phyloP scores from a whole-genome alignment of 2,329 filamentous ascomycete genomes.

The Mariannaea sp. region DNA sequence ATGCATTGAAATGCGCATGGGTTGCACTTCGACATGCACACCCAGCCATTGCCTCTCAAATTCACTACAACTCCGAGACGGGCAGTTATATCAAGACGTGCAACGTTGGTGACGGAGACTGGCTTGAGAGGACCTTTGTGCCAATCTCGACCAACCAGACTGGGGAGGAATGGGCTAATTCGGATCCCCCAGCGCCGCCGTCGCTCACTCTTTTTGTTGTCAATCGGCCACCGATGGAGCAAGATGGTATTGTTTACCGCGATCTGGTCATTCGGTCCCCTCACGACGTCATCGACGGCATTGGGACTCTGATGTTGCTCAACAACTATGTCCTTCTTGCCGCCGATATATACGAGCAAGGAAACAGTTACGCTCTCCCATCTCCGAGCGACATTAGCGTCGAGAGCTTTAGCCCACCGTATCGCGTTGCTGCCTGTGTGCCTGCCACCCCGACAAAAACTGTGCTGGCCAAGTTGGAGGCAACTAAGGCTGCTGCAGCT shows the following conservation, averaged over 20 bases:
- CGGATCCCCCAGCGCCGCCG: constrained; percentile 41
- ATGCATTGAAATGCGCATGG: background rate
- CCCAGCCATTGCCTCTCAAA: background rate
- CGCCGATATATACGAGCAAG: constrained; percentile 28
- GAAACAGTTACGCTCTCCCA: constrained; percentile 15
- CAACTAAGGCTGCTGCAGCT: background rate
- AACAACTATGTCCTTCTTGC: constrained; percentile 38
- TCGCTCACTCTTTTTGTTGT: constrained; percentile 43
- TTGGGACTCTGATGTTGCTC: constrained; percentile 44
- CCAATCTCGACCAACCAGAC: constrained; percentile 22
- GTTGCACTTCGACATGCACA: background rate
- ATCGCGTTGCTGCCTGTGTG: constrained; percentile 11
- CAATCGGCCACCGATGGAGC: background rate
- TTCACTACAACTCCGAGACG: background rate
- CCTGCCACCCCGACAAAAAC: rapidly evolving
- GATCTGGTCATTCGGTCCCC: constrained; percentile 45
- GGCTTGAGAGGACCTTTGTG: background rate
- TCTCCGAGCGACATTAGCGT: constrained; percentile 29
- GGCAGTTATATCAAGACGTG: background rate
- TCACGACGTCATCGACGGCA: constrained; percentile 48
- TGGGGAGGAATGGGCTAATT: constrained; percentile 43
- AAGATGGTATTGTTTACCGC: constrained; percentile 7
- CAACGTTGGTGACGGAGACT: background rate
- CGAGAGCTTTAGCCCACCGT: constrained; percentile 17
- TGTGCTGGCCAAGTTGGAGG: background rate